A percentile compares a stretch with the other conserved stretches of the same genome.
Conservation (phyloP, 441 rosid species). For the Euphorbia celastroides region DNA sequence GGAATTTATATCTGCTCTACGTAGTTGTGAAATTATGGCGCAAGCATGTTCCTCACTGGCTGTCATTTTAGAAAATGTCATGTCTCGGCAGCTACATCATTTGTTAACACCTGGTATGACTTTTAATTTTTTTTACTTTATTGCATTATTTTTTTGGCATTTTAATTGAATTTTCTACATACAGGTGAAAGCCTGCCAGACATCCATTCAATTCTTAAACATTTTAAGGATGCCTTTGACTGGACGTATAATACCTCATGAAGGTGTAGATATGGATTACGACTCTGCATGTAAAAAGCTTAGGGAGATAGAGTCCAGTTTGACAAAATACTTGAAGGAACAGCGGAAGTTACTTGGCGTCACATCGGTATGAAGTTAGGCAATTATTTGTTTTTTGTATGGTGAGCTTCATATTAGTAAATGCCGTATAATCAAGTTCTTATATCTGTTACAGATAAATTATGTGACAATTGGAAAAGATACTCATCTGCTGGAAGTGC, state of each 20-base stretch:
- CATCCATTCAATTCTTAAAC: constrained; percentile 49
- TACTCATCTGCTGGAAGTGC: constrained; percentile 76
- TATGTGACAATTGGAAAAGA: constrained; percentile 96
- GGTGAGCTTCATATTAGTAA: constrained; percentile 18
- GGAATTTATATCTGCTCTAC: constrained; percentile 78
- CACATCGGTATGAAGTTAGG: constrained; percentile 52
- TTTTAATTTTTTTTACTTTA: constrained; percentile 16
- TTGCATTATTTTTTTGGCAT: constrained; percentile 12
- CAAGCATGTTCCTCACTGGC: constrained; percentile 74
- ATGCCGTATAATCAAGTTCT: constrained; percentile 27
- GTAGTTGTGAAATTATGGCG: constrained; percentile 79
- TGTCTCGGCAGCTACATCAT: constrained; percentile 59
- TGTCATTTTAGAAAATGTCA: constrained; percentile 57
- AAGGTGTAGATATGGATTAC: constrained; percentile 77
- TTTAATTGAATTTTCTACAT: constrained; percentile 24
- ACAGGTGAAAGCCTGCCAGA: constrained; percentile 75
- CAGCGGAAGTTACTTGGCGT: constrained; percentile 81
- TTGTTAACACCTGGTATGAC: constrained; percentile 70
- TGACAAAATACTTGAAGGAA: constrained; percentile 75
- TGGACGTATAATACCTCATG: constrained; percentile 92
- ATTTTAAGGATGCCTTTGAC: constrained; percentile 90
- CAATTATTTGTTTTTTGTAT: constrained; percentile 10
- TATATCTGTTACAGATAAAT: constrained; percentile 48
- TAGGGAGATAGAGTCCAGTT: constrained; percentile 54
- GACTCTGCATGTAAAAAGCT: constrained; percentile 63